Evolutionary conservation across 2,329 filamentous ascomycete species (phyloP).

Genomic region (Domatiomyces globalis): DNA sequence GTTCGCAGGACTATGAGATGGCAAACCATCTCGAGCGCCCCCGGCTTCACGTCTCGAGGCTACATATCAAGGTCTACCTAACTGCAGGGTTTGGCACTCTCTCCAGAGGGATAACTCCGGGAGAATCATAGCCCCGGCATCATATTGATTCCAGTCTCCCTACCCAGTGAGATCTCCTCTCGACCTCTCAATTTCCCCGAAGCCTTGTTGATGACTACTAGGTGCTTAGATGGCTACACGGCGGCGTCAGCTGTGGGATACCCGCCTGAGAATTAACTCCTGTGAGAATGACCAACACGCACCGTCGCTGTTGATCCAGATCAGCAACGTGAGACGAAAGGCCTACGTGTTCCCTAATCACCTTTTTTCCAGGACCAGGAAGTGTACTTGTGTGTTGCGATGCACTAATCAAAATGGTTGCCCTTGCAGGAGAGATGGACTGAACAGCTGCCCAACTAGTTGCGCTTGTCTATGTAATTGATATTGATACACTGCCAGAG

Average conservation of each 20-base stretch:
- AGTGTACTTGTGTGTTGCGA: neutral
- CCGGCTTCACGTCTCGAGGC: neutral
- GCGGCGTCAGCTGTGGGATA: neutral
- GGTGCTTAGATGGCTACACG: neutral
- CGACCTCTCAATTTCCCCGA: neutral
- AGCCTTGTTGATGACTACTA: neutral
- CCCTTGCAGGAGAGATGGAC: neutral
- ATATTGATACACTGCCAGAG: neutral
- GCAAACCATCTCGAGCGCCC: neutral
- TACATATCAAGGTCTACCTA: neutral
- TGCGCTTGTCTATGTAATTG: conserved; percentile 12
- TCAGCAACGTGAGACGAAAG: neutral
- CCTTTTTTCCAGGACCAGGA: neutral
- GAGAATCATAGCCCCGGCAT: neutral
- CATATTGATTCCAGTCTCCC: neutral
- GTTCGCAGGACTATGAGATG: neutral
- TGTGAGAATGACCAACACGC: neutral
- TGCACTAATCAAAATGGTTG: neutral
- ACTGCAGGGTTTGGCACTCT: neutral
- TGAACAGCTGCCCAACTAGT: conserved; percentile 5
- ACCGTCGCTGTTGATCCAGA: neutral
- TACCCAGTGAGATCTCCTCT: neutral
- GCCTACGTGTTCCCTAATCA: neutral
- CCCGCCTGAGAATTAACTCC: neutral
- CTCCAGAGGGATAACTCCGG: neutral